Evolutionary conservation across 495 filamentous ascomycete genomes (phyloP).

Genomic region (Lophium mytilinum): DNA sequence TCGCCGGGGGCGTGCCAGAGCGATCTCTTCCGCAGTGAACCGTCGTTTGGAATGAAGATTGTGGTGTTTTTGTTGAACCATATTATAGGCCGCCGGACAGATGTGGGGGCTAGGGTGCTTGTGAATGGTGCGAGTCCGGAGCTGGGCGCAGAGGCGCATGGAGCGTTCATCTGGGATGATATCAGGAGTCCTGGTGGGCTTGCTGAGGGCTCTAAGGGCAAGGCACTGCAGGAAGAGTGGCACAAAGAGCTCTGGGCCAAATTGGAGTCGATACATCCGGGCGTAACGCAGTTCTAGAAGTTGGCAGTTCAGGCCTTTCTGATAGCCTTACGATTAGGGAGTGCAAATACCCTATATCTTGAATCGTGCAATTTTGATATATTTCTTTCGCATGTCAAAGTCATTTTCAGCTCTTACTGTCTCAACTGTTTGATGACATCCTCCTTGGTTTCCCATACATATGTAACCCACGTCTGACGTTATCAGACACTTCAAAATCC

Average conservation of each 20-base stretch:
- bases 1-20: constrained; percentile 33
- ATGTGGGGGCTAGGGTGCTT: constrained; percentile 34
- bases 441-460: no score
- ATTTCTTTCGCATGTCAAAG: no score
- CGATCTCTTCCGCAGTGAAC: no score
- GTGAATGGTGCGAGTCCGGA: constrained; percentile 26
- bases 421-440: no score
- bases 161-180: constrained; percentile 26
- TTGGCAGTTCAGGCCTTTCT: no score
- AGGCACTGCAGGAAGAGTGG: not conserved
- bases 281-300: not conserved
- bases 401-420: no score
- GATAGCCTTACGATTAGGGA: no score
- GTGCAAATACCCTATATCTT: no score
- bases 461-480: no score
- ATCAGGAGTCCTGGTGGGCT: not conserved
- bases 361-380: no score
- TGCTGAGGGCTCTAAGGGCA: not conserved
- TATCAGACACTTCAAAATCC: no score
- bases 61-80: constrained; percentile 1
- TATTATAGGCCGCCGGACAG: constrained; percentile 30
- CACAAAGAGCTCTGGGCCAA: not conserved
- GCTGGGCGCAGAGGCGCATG: constrained; percentile 29
- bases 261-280: not conserved
- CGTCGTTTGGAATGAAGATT: no score